Conservation (phyloP, 352 stramenopile genomes). For the Phytophthora brassicae region DNA sequence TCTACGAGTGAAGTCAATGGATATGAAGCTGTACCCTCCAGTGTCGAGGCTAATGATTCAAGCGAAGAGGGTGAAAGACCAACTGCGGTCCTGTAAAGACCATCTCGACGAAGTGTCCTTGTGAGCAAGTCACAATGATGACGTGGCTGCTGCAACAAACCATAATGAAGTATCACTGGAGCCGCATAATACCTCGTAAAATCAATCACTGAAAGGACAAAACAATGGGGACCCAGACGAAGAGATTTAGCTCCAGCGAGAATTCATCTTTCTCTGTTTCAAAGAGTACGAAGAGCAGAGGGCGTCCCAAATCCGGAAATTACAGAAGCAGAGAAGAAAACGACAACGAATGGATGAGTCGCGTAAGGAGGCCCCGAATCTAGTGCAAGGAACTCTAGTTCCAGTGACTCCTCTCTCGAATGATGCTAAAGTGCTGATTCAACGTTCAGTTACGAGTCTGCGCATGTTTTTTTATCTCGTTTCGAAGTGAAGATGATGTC, state of each 20-base stretch:
- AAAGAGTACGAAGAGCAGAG: constrained; percentile 1
- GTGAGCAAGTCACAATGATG: too few species aligned
- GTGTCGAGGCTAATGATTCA: not conserved
- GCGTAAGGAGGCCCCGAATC: not conserved
- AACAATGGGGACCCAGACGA: not conserved
- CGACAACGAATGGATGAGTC: not conserved
- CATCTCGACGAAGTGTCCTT: not conserved
- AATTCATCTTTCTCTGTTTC: not conserved
- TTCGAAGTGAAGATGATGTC: not conserved
- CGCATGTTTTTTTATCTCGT: not conserved
- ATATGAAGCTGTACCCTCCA: not conserved
- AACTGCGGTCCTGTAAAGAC: not conserved
- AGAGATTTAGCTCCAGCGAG: not conserved
- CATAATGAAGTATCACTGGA: too few species aligned
- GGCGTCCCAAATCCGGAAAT: not conserved
- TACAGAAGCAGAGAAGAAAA: not conserved
- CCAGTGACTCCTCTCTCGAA: not conserved
- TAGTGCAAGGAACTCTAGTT: constrained; percentile 1
- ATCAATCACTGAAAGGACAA: too few species aligned
- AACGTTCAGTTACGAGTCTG: not conserved
- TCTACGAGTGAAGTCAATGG: not conserved
- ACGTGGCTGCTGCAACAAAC: too few species aligned
- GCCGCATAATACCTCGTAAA: too few species aligned
- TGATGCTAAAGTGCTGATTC: not conserved
- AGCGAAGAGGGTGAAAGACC: not conserved